These are phyloP conservation scores for Stachybotrys echinatus DNA, from an alignment of 2,329 filamentous ascomycete genomes.

Conservation along the genomic window DNA sequence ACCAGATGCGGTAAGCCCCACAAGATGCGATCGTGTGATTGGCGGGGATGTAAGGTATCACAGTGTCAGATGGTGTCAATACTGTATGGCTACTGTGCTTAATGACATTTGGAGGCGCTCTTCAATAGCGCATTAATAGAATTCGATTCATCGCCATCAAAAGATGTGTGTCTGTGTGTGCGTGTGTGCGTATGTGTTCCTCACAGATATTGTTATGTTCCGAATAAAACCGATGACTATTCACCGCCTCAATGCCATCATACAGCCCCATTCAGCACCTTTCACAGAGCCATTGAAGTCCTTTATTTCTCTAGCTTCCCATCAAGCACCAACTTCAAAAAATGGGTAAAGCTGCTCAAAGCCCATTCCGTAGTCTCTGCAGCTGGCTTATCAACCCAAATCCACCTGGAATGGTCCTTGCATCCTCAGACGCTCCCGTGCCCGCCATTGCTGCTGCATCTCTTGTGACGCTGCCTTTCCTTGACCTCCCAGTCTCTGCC, in stretches of 20 bases:
- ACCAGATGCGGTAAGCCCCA: background rate
- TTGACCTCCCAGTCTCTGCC: slow-evolving; percentile 24
- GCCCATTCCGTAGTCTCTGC: slow-evolving; percentile 52
- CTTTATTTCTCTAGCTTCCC: background rate
- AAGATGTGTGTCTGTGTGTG: too few species aligned
- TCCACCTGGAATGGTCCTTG: slow-evolving; percentile 39
- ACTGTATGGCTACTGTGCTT: background rate
- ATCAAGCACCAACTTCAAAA: background rate
- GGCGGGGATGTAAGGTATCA: too few species aligned
- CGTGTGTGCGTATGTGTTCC: too few species aligned
- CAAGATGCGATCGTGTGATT: background rate
- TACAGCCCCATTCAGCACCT: too few species aligned
- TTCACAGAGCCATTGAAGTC: background rate
- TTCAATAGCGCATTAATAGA: background rate
- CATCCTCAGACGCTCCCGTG: slow-evolving; percentile 28
- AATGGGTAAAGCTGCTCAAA: slow-evolving; percentile 23
- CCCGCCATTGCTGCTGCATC: slow-evolving; percentile 14
- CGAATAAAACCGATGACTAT: too few species aligned
- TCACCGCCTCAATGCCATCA: too few species aligned
- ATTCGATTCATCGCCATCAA: too few species aligned
- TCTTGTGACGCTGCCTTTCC: slow-evolving; percentile 27
- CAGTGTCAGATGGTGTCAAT: too few species aligned
- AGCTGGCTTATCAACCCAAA: slow-evolving; percentile 60
- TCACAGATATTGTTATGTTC: too few species aligned
- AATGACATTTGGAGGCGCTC: background rate